A percentile compares a stretch with the other conserved stretches of the same genome.
These are phyloP conservation scores for Gardenia jasminoides DNA, from an alignment of 257 asterid genomes.

Conservation along the genomic window DNA sequence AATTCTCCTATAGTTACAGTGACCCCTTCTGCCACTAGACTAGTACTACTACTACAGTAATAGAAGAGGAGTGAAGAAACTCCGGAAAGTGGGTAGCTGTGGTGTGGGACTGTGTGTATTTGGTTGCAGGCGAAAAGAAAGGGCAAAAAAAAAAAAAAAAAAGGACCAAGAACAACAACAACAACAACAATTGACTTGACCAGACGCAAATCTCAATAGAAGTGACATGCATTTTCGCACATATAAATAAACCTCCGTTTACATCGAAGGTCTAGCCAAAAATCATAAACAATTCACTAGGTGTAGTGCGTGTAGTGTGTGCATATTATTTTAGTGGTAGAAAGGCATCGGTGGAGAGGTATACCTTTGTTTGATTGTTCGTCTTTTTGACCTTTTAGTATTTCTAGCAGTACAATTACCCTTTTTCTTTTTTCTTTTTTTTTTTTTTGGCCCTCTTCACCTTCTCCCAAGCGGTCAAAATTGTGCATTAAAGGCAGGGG, in stretches of 20 bases:
- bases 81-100: not conserved
- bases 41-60: not conserved
- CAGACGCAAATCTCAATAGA: conserved; percentile 44
- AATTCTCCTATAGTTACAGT: conserved; percentile 1
- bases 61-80: not conserved
- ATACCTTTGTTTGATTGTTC: conserved; percentile 27
- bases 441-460: conserved; percentile 21
- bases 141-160: not conserved
- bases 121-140: not conserved
- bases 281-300: conserved; percentile 16
- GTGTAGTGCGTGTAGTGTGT: not conserved
- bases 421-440: not conserved
- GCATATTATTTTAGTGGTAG: not conserved
- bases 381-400: conserved; percentile 2
- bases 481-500: conserved; percentile 11
- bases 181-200: conserved; percentile 24
- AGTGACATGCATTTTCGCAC: not conserved
- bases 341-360: not conserved
- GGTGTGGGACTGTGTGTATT: not conserved
- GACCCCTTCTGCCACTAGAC: not conserved
- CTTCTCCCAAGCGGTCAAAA: conserved; percentile 40
- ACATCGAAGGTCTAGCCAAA: conserved; percentile 27
- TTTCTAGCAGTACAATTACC: not conserved
- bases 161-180: not conserved
- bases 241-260: not conserved